phyloP scores from a whole-genome alignment of 1,284 basidiomycete species.

The Ustilago hordei region DNA sequence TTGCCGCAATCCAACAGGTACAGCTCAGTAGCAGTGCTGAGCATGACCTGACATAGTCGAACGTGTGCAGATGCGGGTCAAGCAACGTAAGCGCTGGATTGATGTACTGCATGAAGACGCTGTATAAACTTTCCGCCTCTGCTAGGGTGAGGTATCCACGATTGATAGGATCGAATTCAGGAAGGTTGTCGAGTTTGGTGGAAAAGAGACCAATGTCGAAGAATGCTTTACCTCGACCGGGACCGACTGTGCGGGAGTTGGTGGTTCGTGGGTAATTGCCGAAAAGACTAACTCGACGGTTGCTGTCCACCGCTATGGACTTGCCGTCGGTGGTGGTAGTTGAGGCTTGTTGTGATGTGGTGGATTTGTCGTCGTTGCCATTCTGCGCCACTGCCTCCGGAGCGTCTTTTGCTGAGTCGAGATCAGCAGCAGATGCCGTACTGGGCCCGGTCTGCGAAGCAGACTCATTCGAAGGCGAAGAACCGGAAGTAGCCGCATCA shows the following conservation, averaged over 20 bases:
- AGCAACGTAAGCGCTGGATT: conserved; percentile 55
- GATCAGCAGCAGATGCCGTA: background rate
- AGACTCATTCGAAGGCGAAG: background rate
- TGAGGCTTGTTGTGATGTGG: conserved; percentile 1
- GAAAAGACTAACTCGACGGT: conserved; percentile 22
- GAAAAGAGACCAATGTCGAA: conserved; percentile 49
- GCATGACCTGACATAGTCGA: conserved; percentile 45
- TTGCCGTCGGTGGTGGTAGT: background rate
- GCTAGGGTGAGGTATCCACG: conserved; percentile 37
- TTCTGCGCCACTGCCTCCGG: background rate
- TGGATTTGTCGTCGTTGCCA: background rate
- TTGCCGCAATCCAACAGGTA: conserved; percentile 51
- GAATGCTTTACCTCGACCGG: conserved; percentile 46
- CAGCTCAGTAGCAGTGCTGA: conserved; percentile 49
- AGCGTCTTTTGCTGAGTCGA: background rate
- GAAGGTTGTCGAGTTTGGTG: conserved; percentile 45
- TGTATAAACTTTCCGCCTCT: conserved; percentile 41
- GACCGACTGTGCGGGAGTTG: conserved; percentile 39
- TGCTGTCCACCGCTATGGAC: conserved; percentile 3
- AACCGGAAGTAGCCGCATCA: conserved; percentile 8
- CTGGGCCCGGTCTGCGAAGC: background rate
- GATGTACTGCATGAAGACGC: conserved; percentile 47
- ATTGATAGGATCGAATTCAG: conserved; percentile 52
- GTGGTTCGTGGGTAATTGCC: conserved; percentile 25
- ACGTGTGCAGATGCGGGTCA: conserved; percentile 54